Base-by-base conservation (phyloP, 106 monocot species). In the Apostasia ramifera region DNA sequence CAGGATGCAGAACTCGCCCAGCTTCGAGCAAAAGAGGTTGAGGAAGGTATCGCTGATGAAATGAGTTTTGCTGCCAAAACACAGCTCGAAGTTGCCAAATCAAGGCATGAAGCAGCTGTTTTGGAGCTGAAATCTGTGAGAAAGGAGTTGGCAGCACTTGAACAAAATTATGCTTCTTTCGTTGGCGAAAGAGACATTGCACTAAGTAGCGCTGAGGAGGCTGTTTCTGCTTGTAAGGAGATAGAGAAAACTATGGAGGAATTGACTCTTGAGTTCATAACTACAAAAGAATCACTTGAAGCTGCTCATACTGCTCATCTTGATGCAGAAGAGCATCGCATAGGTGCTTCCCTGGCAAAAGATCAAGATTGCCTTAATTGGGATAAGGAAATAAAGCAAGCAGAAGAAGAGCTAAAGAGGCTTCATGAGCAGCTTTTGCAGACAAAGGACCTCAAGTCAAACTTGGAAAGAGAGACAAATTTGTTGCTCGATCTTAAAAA, bases 321-420 rank as follows among this genome's bases (percentile, higher is more conserved):
- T 69, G 75, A 75, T 57, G 75, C 75, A 8, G 75, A 75, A 61
- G 75, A 75, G 68, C 75, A 69, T 69, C 67, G 75, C 0, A 69
- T 75, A 12, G 75, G 75, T 49, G 59, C 75, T 37, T 40, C 68
- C 14, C 68, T 75, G 44, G 75, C 75, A 53, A 75, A 68, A 53
- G 75, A 75, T 45, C 68, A 75, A 50, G 75, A 75, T 68, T 75
- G 59, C 53, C 68, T 68, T 26, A 44, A 44, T 68, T 75, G 75
- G 75, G 75, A 75, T 9, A 67, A 61, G 49, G 75, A 75, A 61
- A 50, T 75, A 7, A 75, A 75, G 44, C 75, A 75, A 62, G 68
- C 75, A n/a, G 61, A 68, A 61, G 75, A 68, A 58, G 75, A 75
- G 14, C 53, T 75, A 6, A 42, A n/a, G 3, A 48, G 53, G 51